Evolutionary conservation across 257 asterid genomes (phyloP).

Genomic region (Jacaranda copaia): DNA sequence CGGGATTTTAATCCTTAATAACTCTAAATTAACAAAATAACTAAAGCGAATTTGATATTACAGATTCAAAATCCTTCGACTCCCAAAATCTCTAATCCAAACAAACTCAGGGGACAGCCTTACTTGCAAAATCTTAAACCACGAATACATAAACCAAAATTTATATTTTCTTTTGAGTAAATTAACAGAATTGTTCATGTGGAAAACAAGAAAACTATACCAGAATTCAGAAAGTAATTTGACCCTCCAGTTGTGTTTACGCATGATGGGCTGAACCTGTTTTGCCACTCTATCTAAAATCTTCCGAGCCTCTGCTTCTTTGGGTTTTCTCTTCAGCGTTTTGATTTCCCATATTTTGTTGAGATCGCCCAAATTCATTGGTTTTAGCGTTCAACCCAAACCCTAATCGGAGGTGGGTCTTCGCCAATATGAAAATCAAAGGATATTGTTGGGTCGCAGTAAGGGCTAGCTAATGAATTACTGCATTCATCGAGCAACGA

Average conservation of each 20-base stretch:
- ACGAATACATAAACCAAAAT: not conserved
- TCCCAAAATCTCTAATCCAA: constrained; percentile 1
- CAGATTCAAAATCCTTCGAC: not conserved
- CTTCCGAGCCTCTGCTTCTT: constrained; percentile 69
- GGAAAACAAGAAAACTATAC: constrained; percentile 44
- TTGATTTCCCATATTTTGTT: constrained; percentile 85
- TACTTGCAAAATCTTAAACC: not conserved
- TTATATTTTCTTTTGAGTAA: not conserved
- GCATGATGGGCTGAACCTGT: constrained; percentile 96
- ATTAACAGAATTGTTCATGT: not conserved
- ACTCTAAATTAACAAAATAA: constrained; percentile 1
- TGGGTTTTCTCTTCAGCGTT: constrained; percentile 78
- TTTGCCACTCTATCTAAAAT: constrained; percentile 73
- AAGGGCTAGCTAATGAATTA: not conserved
- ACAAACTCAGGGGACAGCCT: not conserved
- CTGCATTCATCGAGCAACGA: constrained; percentile 12
- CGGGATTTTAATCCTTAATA: not conserved
- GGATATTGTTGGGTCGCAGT: not conserved
- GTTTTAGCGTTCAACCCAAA: constrained; percentile 23
- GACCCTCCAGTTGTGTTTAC: constrained; percentile 92
- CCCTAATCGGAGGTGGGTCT: constrained; percentile 31
- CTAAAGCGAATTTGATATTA: not conserved
- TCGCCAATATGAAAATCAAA: not conserved
- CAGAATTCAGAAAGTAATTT: constrained; percentile 87
- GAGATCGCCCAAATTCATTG: constrained; percentile 73